Conservation (phyloP, 768 basidiomycete genomes). For the Termitomyces titanicus region DNA sequence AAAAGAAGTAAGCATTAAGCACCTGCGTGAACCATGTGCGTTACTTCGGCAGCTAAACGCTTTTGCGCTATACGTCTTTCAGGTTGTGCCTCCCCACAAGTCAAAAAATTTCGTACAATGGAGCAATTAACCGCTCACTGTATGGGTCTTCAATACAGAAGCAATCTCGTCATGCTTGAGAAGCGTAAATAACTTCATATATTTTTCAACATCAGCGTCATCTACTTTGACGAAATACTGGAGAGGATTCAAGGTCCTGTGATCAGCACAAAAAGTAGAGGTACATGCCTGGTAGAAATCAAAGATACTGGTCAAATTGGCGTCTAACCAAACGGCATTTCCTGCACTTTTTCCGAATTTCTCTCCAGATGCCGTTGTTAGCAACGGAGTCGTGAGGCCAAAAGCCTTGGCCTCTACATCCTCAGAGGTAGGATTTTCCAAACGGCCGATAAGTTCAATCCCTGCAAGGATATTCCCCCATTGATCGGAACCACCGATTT, state of each 20-base stretch:
- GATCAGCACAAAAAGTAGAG: neutral
- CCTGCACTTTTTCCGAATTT: conserved; percentile 98
- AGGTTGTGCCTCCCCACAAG: conserved; percentile 29
- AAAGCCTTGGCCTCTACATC: conserved; percentile 41
- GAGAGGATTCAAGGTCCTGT: neutral
- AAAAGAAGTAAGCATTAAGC: conserved; percentile 3
- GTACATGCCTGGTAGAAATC: conserved; percentile 88
- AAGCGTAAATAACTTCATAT: conserved; percentile 82
- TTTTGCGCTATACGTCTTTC: conserved; percentile 44
- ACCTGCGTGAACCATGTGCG: conserved; percentile 47
- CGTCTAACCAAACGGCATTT: conserved; percentile 91
- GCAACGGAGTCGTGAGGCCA: conserved; percentile 90
- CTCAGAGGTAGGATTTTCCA: conserved; percentile 22
- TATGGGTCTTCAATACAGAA: conserved; percentile 53
- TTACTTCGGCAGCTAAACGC: conserved; percentile 50
- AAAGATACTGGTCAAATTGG: conserved; percentile 72
- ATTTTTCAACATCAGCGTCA: conserved; percentile 77
- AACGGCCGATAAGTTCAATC: conserved; percentile 80
- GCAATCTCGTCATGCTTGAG: conserved; percentile 57
- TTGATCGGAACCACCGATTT: conserved; percentile 96
- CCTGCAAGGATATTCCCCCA: conserved; percentile 98
- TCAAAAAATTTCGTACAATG: neutral
- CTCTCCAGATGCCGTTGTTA: conserved; percentile 85
- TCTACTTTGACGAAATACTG: conserved; percentile 88
- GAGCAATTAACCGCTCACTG: conserved; percentile 30